phyloP scores from a whole-genome alignment of 2,329 filamentous ascomycete genomes.

The Ilyonectria sp. region DNA sequence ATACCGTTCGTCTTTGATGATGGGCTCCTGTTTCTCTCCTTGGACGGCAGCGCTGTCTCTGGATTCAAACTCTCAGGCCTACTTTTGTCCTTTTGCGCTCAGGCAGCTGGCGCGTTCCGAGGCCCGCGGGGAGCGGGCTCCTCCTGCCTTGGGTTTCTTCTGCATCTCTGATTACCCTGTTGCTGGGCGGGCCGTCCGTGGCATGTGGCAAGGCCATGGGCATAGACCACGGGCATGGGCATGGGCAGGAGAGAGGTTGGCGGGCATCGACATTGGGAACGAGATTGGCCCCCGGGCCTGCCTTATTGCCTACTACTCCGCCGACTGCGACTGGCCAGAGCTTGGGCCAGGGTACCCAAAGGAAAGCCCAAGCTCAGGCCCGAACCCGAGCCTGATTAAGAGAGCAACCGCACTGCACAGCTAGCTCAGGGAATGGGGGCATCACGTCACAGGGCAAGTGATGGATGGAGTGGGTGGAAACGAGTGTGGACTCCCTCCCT shows the following conservation, averaged over 20 bases:
- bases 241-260: slow-evolving; percentile 11
- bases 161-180: not conserved
- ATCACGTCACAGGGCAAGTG: slow-evolving; percentile 40
- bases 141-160: slow-evolving; percentile 3
- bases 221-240: slow-evolving; percentile 1
- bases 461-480: slow-evolving; percentile 40
- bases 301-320: slow-evolving; percentile 10
- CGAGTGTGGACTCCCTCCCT: slow-evolving; percentile 43
- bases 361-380: slow-evolving; percentile 29
- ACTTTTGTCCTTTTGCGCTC: slow-evolving; percentile 4
- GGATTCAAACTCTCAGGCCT: not conserved
- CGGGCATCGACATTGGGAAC: slow-evolving; percentile 8
- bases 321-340: slow-evolving; percentile 15
- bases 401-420: slow-evolving; percentile 24
- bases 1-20: not conserved
- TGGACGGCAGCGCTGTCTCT: slow-evolving; percentile 3
- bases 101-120: not conserved
- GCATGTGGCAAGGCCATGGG: slow-evolving; percentile 20
- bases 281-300: slow-evolving; percentile 10
- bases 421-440: slow-evolving; percentile 35
- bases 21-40: not conserved
- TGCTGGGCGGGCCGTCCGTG: slow-evolving; percentile 3
- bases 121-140: slow-evolving; percentile 5
- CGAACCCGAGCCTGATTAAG: slow-evolving; percentile 28
- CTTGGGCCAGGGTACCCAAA: slow-evolving; percentile 20